Evolutionary conservation across 2,329 filamentous ascomycete genomes (phyloP).

Genomic region (Monilinia vaccinii-corymbosi): DNA sequence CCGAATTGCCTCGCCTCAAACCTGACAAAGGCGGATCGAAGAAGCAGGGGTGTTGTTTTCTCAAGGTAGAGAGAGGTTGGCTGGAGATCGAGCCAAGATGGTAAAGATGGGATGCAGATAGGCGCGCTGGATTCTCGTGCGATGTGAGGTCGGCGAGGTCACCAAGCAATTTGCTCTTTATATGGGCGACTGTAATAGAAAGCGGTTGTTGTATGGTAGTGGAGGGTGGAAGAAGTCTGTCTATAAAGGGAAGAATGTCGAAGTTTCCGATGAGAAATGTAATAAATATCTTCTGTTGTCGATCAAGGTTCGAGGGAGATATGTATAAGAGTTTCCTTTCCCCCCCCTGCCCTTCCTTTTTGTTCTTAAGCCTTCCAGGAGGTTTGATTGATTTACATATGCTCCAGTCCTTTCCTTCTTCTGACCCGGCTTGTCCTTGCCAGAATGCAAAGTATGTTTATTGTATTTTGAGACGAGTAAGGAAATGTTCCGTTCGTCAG

Average conservation of each 20-base stretch:
- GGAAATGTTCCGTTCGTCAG: neutral
- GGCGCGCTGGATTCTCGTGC: conserved; percentile 8
- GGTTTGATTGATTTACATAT: conserved; percentile 8
- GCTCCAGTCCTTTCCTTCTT: conserved; percentile 8
- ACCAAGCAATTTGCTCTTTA: neutral
- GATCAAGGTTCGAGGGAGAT: neutral
- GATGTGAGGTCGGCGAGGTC: neutral
- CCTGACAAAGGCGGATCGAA: conserved; percentile 8
- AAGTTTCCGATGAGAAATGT: neutral
- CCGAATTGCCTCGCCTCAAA: conserved; percentile 7
- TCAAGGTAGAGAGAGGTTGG: conserved; percentile 3
- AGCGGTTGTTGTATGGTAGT: too few species aligned
- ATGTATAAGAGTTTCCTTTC: conserved; percentile 6
- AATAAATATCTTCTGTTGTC: neutral
- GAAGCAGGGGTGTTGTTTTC: neutral
- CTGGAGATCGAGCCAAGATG: neutral
- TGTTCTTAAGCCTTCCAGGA: neutral
- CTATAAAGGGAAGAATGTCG: conserved; percentile 8
- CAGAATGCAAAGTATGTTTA: conserved; percentile 4
- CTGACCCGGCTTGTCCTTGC: conserved; percentile 5
- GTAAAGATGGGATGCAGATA: conserved; percentile 8
- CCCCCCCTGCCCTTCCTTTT: neutral
- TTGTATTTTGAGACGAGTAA: conserved; percentile 9
- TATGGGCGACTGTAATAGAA: conserved; percentile 3
- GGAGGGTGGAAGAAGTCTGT: neutral